Conservation (phyloP, 2,329 filamentous ascomycete species). For the Teratosphaeria viscida region DNA sequence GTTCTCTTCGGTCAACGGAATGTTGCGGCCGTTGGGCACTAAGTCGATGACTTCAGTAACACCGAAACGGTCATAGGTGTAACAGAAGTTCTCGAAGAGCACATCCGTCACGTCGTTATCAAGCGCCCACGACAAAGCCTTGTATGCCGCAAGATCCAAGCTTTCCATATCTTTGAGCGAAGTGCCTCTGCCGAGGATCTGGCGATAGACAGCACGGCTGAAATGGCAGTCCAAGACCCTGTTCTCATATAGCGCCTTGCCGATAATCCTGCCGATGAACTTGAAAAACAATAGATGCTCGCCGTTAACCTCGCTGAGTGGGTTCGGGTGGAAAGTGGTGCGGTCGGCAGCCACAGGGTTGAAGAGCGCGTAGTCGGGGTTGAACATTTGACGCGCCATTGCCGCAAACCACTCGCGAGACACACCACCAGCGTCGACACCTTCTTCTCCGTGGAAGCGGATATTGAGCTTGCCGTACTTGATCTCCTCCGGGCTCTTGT, state of each 20-base stretch:
- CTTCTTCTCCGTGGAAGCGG: slow-evolving; percentile 92
- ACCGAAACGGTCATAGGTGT: slow-evolving; percentile 89
- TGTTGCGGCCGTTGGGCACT: slow-evolving; percentile 76
- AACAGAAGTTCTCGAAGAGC: slow-evolving; percentile 90
- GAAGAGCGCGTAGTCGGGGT: slow-evolving; percentile 93
- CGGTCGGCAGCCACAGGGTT: slow-evolving; percentile 93
- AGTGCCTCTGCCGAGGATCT: slow-evolving; percentile 86
- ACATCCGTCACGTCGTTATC: slow-evolving; percentile 98
- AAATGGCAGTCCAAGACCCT: slow-evolving; percentile 97
- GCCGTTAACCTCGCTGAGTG: slow-evolving; percentile 82
- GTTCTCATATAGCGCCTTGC: slow-evolving; percentile 93
- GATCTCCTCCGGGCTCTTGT: slow-evolving; percentile 93
- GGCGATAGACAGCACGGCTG: slow-evolving; percentile 96
- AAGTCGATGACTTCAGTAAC: slow-evolving; percentile 81
- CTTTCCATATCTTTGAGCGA: slow-evolving; percentile 99
- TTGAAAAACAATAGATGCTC: slow-evolving; percentile 99
- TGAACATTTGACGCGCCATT: slow-evolving; percentile 95
- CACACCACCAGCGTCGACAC: slow-evolving; percentile 93
- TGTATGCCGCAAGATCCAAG: slow-evolving; percentile 97
- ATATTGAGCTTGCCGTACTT: slow-evolving; percentile 99
- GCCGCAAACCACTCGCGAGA: slow-evolving; percentile 99
- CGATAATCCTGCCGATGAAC: slow-evolving; percentile 96
- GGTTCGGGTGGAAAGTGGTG: slow-evolving; percentile 97
- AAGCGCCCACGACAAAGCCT: slow-evolving; percentile 95
- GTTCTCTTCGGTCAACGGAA: slow-evolving; percentile 92